phyloP scores from a whole-genome alignment of 345 rosid species.

The Mangifera indica region DNA sequence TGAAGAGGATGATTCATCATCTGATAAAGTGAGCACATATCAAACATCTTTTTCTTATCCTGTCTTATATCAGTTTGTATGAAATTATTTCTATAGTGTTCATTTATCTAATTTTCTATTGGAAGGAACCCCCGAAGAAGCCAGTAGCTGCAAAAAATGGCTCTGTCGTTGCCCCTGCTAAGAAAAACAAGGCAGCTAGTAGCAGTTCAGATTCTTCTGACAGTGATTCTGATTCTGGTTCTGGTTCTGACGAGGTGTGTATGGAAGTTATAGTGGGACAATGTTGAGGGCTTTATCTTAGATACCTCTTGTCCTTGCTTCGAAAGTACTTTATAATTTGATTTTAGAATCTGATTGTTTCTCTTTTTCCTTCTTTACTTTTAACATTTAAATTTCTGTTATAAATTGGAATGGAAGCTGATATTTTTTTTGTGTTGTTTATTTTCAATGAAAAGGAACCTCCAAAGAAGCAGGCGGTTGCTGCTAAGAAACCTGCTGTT shows the following conservation, averaged over 20 bases:
- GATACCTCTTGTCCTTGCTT: not conserved
- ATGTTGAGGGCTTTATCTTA: not conserved
- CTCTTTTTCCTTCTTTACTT: too few relatives aligned
- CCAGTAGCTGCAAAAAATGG: constrained; percentile 33
- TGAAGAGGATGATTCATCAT: constrained; percentile 35
- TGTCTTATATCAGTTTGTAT: not conserved
- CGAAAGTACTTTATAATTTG: not conserved
- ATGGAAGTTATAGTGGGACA: not conserved
- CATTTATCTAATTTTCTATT: not conserved
- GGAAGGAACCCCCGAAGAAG: constrained; percentile 24
- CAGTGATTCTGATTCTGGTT: constrained; percentile 25
- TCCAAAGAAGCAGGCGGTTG: constrained; percentile 29
- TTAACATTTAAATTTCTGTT: not conserved
- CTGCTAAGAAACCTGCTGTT: constrained; percentile 28
- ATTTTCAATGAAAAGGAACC: not conserved
- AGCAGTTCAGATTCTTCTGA: constrained; percentile 39
- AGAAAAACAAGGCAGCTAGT: constrained; percentile 25
- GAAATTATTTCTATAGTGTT: not conserved
- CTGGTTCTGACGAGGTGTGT: constrained; percentile 15
- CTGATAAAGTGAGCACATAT: constrained; percentile 29
- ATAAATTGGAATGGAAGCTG: not conserved
- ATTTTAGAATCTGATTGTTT: not conserved
- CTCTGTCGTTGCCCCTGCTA: constrained; percentile 29
- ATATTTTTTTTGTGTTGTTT: not conserved
- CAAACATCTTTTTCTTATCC: not conserved